Percentiles rank a stretch among this genome's conserved stretches.
These are phyloP conservation scores for Colletotrichum somersetense DNA, from an alignment of 2,329 filamentous ascomycete species.

Conservation along the genomic window DNA sequence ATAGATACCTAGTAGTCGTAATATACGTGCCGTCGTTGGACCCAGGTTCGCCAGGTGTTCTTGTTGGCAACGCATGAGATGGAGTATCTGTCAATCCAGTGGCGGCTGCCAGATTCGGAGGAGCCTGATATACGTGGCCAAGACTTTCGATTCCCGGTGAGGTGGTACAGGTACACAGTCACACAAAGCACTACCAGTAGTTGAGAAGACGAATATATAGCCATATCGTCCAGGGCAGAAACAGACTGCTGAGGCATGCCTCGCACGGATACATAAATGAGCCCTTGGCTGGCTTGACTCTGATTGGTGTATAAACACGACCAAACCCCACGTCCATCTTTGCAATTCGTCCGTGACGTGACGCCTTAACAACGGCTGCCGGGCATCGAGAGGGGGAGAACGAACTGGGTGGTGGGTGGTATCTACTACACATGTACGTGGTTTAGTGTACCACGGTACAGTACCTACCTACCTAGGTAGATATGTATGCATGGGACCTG, in stretches of 20 bases:
- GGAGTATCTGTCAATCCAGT: too few species aligned
- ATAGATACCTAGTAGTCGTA: not conserved
- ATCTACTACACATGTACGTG: not conserved
- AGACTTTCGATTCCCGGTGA: not conserved
- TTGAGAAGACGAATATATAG: too few species aligned
- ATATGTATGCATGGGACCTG: too few species aligned
- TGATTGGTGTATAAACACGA: constrained; percentile 22
- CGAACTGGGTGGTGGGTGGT: too few species aligned
- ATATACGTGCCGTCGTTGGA: not conserved
- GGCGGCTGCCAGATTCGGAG: not conserved
- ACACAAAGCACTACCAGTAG: not conserved
- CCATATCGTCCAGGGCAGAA: too few species aligned
- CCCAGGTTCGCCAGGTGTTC: not conserved
- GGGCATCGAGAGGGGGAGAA: not conserved
- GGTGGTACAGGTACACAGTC: not conserved
- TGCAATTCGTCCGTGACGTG: not conserved
- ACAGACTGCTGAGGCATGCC: not conserved
- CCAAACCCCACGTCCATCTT: not conserved
- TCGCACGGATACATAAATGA: not conserved
- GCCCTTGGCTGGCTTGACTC: not conserved
- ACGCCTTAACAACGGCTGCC: not conserved
- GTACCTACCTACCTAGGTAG: too few species aligned
- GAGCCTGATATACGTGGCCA: not conserved
- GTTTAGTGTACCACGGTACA: too few species aligned
- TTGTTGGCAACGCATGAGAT: not conserved